Evolutionary conservation across 352 stramenopile species (phyloP).

Genomic region (Phytopythium aichiense): DNA sequence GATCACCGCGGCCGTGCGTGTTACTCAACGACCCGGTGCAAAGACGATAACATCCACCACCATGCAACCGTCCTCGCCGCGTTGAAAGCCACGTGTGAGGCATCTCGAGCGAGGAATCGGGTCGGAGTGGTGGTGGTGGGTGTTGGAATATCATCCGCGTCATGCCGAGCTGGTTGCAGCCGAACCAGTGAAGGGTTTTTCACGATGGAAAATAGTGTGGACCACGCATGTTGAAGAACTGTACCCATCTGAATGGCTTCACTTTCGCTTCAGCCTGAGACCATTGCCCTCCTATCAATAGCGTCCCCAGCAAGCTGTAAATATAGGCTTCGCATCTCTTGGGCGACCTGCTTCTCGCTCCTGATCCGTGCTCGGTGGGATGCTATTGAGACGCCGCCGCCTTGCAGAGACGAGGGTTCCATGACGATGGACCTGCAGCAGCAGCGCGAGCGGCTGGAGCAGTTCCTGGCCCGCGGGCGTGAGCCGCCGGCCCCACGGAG

Average conservation of each 20-base stretch:
- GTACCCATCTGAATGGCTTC: neutral
- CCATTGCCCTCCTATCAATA: neutral
- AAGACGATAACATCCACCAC: too few relatives aligned
- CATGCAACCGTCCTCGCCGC: too few relatives aligned
- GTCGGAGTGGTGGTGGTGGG: too few relatives aligned
- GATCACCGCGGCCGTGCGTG: too few relatives aligned
- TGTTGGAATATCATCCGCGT: too few relatives aligned
- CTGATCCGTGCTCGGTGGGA: neutral
- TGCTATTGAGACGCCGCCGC: neutral
- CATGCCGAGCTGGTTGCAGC: too few relatives aligned
- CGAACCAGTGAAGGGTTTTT: neutral
- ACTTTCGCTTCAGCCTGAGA: neutral
- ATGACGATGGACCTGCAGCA: conserved; percentile 18
- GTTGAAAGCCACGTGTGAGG: too few relatives aligned
- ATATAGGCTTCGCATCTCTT: neutral
- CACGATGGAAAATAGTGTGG: neutral
- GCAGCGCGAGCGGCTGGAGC: conserved; percentile 33
- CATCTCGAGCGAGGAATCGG: too few relatives aligned
- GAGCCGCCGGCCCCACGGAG: conserved; percentile 12
- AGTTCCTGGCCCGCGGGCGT: conserved; percentile 38
- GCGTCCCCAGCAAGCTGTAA: neutral
- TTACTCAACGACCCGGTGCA: too few relatives aligned
- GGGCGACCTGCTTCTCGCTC: neutral
- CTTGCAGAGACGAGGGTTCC: neutral
- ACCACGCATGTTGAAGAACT: neutral